Base-by-base conservation (phyloP, 306 rosid genomes). In the Hippophae rhamnoides region DNA sequence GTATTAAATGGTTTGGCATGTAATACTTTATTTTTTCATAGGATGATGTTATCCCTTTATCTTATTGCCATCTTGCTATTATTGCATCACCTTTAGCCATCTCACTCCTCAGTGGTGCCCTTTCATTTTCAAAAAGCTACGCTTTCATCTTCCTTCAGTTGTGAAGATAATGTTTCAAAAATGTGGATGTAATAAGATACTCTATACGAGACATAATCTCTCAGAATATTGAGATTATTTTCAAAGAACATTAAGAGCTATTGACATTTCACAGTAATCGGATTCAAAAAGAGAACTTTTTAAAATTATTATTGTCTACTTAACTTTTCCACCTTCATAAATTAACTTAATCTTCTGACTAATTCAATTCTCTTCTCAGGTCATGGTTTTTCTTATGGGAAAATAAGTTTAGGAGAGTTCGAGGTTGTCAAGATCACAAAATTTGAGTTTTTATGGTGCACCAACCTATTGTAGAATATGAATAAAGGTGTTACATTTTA, bases 301-400 rank as follows among this genome's bases (percentile, higher is more conserved):
- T 57, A 10, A 57, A 66, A 53, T 43, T 31, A 41, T 38, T 54
- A 48, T 57, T 49, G 42, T 13, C 57, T 42, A 43, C 2, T 11
- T 47, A 13, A 27, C 3, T 27, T 3, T 65, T 13, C 11, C 43
- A 18, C 53, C 8, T 12, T 12, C 31, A 49, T 5, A 66, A 40
- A 50, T 45, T 60, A 57, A 60, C 41, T 54, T 57, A 1, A 41
- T 18, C n/a, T 65, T 40, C 58, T 55, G 58, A 60, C 41, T 27
- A 27, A 47, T 60, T 60, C 26, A 26, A 47, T 56, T 63, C 52
- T 52, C 60, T 69, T 74, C 47, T 13, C 78, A 87, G 96, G 87
- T 54, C 70, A 72, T 59, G 80, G 73, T 65, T 90, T 90, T 78
- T 95, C 86, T 78, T 77, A 83, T 57, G 96, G 95, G 51, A 69